A percentile compares a stretch with the other conserved stretches of the same genome.
Evolutionary conservation across 2,329 filamentous ascomycete species (phyloP).

Genomic region (Diatrype stigma): DNA sequence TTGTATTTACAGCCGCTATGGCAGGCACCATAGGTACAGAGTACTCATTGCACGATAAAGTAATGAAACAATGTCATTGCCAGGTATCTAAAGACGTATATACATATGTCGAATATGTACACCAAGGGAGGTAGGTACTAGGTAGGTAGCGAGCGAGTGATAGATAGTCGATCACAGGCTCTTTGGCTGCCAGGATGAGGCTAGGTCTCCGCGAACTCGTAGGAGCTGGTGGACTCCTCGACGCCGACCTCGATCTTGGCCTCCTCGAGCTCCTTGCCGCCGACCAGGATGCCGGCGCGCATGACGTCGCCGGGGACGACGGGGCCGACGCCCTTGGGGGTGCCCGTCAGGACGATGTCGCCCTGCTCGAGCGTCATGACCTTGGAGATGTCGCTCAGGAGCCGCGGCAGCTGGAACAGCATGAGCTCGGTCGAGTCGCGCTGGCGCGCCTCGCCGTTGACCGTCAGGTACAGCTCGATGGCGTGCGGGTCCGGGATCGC

Average conservation of each 20-base stretch:
- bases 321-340: constrained; percentile 88
- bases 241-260: constrained; percentile 80
- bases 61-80: too few relatives aligned
- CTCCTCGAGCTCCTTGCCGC: constrained; percentile 79
- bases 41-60: too few relatives aligned
- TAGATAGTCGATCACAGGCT: too few relatives aligned
- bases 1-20: too few relatives aligned
- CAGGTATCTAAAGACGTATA: too few relatives aligned
- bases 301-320: constrained; percentile 85
- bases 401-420: constrained; percentile 84
- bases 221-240: constrained; percentile 72
- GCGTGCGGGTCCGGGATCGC: constrained; percentile 83
- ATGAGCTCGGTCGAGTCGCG: constrained; percentile 88
- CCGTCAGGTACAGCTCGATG: constrained; percentile 77
- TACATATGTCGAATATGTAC: background rate
- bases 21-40: too few relatives aligned
- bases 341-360: constrained; percentile 93
- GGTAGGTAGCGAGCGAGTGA: too few relatives aligned
- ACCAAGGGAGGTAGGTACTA: background rate
- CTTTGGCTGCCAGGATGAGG: too few relatives aligned
- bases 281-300: constrained; percentile 74
- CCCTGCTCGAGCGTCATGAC: constrained; percentile 93
- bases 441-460: constrained; percentile 77
- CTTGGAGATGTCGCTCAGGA: constrained; percentile 85
- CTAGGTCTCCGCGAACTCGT: constrained; percentile 73